Evolutionary conservation across 2,329 filamentous ascomycete genomes (phyloP), one percentile per base, ranked within the genome.

Genomic region (Colletotrichum destructivum): DNA sequence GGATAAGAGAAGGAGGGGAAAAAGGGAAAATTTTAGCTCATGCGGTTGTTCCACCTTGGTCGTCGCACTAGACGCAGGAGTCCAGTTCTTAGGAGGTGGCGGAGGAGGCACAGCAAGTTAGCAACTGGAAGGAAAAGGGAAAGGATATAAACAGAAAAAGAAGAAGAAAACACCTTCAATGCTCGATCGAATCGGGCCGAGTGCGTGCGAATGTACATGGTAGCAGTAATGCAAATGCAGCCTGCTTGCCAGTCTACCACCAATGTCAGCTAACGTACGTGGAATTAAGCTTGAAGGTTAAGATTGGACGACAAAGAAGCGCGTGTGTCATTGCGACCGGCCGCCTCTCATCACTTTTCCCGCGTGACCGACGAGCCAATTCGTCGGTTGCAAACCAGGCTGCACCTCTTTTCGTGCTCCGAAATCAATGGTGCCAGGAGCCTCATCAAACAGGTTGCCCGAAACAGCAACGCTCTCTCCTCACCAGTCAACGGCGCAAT

Each of bases 271-370:
- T 59, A 69, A 57, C 65, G 65, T 69, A 57, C 65, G 69, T 69
- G 65, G 65, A 69, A 69, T 55, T 72, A 72, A 72, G 69, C 69
- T 69, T 63, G 69, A 69, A 47, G 59, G 40, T 42, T 69, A 64
- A 69, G 69, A 72, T 69, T 72, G 65, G 69, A 69, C 60, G 69
- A 72, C 60, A 61, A 35, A 52, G 54, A 56, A 35, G 66, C 69
- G 66, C 59, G 59, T 72, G 65, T 42, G 65, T 64, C 60, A 69
- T 69, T 69, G 13, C 57, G 68, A 62, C 56, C 44, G 38, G 64
- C 57, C 26, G 42, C 38, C 38, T 61, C 57, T 63, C 64, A 47
- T 68, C 65, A 35, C 18, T 26, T 46, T 13, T 42, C 40, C 40
- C 18, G 15, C 35, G 42, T 54, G 42, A n/a, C n/a, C 52, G 40